A percentile compares a stretch with the other conserved stretches of the same genome.
These are phyloP conservation scores for Talaromyces sp. DNA, from an alignment of 2,329 filamentous ascomycete genomes.

Conservation along the genomic window DNA sequence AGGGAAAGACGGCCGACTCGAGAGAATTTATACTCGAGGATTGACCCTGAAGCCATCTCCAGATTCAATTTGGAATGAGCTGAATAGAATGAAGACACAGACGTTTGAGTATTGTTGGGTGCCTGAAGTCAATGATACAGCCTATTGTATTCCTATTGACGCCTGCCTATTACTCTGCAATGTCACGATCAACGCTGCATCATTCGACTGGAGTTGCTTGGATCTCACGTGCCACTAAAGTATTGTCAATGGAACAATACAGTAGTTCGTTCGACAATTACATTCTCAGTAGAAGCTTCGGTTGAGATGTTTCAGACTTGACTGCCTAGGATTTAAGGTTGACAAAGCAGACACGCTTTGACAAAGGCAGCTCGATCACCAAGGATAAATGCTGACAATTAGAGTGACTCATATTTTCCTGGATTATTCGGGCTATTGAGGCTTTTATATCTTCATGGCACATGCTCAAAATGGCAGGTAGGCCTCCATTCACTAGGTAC, in stretches of 20 bases:
- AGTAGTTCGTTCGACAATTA: neutral
- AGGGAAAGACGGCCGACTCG: neutral
- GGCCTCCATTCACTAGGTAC: neutral
- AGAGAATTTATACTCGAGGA: neutral
- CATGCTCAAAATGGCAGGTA: neutral
- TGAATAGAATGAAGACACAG: neutral
- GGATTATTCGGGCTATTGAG: neutral
- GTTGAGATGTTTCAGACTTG: neutral
- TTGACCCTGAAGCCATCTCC: neutral
- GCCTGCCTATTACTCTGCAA: neutral
- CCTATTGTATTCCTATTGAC: neutral
- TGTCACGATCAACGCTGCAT: neutral
- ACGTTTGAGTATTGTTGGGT: neutral
- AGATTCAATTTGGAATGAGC: neutral
- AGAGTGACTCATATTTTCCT: neutral
- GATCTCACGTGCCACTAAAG: neutral
- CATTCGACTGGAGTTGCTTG: neutral
- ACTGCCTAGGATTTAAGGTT: neutral
- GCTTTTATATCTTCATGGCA: neutral
- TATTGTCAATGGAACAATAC: neutral
- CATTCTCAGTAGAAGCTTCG: neutral
- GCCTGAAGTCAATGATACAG: slow-evolving; percentile 1
- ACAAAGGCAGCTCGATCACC: neutral
- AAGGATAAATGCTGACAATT: neutral
- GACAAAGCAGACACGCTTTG: neutral